Evolutionary conservation across 1,139 yeast genomes (phyloP), one percentile per base, ranked within the genome.

Genomic region (Protomyces pachydermus): DNA sequence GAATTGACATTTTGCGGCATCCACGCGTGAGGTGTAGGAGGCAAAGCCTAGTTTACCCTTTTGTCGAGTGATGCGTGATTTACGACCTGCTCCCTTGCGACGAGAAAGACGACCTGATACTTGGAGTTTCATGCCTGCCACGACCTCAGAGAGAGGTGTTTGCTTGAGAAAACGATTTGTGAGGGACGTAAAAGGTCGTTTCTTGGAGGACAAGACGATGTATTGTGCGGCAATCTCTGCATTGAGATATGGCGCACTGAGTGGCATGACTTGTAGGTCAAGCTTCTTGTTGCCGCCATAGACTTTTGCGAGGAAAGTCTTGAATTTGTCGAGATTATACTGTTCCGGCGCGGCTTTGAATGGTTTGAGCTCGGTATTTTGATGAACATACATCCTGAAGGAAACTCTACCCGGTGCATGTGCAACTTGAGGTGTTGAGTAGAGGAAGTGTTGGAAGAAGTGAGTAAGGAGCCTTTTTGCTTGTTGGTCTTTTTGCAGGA

Each of bases 221-320:
- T 37, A 58, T 20, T 58, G 62, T 2, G 62, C 62, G 14, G 62
- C 62, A 9, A 58, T 58, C 51, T 58, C 62, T 8, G 62, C 62
- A 51, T 58, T 58, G 39, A 58, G 62, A 32, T 58, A 58, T 2
- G 62, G 62, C 18, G 62, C 62, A 58, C 62, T 58, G 14, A 58
- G 62, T 12, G 62, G 62, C 38, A 50, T 58, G 32, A 58, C 62
- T 34, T 58, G 50, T 34, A 58, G 18, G 3, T 58, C 62, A 38
- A 58, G 18, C 56, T 58, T 39, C 25, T 58, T 58, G 25, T 23
- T 45, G 10, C 51, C 25, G 37, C 62, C 62, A 42, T 58, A 58
- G 42, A 58, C 62, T 20, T 42, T 58, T 16, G 54, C 12, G 10
- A 58, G 56, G 20, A 52, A 52, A 3, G 45, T 52, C 45, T 52